Evolutionary conservation across 2,329 filamentous ascomycete species (phyloP).

Genomic region (Aureobasidium musti): DNA sequence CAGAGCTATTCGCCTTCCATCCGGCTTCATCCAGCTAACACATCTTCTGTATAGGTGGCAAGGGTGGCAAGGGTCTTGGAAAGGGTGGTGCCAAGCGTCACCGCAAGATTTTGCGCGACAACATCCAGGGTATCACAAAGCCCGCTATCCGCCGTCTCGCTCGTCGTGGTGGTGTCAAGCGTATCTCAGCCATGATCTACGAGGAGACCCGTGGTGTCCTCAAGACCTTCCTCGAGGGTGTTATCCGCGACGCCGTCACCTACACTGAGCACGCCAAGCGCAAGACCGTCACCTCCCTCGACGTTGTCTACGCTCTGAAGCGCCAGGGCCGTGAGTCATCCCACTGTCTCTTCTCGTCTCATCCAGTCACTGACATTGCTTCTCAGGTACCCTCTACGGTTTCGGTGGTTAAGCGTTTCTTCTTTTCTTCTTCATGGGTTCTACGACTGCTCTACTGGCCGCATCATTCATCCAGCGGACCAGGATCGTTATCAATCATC

Average conservation of each 20-base stretch:
- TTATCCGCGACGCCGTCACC: slow-evolving; percentile 77
- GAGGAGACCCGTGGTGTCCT: slow-evolving; percentile 80
- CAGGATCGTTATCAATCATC: slow-evolving; percentile 29
- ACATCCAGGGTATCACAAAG: slow-evolving; percentile 99
- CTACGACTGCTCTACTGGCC: slow-evolving; percentile 29
- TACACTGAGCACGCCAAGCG: slow-evolving; percentile 84
- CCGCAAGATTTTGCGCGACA: slow-evolving; percentile 98
- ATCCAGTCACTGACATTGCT: slow-evolving; percentile 32
- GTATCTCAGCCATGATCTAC: slow-evolving; percentile 96
- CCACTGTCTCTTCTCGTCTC: slow-evolving; percentile 31
- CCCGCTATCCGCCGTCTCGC: slow-evolving; percentile 97
- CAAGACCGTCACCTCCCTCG: slow-evolving; percentile 67
- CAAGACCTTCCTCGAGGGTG: slow-evolving; percentile 80
- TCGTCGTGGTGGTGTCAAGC: slow-evolving; percentile 99
- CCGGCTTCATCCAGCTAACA: slow-evolving; percentile 48
- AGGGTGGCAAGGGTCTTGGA: slow-evolving; percentile 96
- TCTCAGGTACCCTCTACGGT: slow-evolving; percentile 60
- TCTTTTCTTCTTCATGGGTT: slow-evolving; percentile 31
- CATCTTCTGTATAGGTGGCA: slow-evolving; percentile 66
- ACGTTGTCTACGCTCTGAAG: slow-evolving; percentile 66
- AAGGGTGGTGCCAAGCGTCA: slow-evolving; percentile 99
- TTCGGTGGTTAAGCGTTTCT: slow-evolving; percentile 61
- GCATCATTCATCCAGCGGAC: slow-evolving; percentile 26
- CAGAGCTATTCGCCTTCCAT: slow-evolving; percentile 7
- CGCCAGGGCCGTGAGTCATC: slow-evolving; percentile 56